These are phyloP conservation scores for Entonaema liquescens DNA, from an alignment of 495 filamentous ascomycete species.

Conservation along the genomic window DNA sequence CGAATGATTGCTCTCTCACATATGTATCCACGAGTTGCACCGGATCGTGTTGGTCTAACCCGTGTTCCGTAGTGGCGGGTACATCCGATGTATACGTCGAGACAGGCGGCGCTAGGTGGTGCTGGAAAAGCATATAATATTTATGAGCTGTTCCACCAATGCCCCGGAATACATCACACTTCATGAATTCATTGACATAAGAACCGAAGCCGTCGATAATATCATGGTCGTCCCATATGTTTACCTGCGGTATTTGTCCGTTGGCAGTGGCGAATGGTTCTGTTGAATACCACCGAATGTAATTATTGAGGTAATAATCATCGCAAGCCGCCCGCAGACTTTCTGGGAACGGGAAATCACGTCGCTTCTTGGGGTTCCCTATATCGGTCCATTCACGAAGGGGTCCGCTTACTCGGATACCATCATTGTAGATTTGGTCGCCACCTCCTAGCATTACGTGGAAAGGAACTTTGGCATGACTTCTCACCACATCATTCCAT, in stretches of 20 bases:
- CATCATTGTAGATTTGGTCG: slow-evolving; percentile 95
- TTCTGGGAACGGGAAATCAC: slow-evolving; percentile 78
- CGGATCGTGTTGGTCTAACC: slow-evolving; percentile 63
- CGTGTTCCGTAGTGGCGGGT: slow-evolving; percentile 42
- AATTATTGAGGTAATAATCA: slow-evolving; percentile 89
- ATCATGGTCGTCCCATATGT: slow-evolving; percentile 95
- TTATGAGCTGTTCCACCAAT: slow-evolving; percentile 88
- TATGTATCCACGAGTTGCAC: slow-evolving; percentile 73
- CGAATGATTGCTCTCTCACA: slow-evolving; percentile 66
- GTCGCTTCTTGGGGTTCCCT: slow-evolving; percentile 80
- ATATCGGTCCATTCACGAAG: slow-evolving; percentile 83
- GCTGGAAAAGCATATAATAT: slow-evolving; percentile 95
- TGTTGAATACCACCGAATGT: slow-evolving; percentile 83
- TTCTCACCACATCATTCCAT: slow-evolving; percentile 89
- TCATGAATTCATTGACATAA: slow-evolving; percentile 94
- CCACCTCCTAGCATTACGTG: slow-evolving; percentile 97
- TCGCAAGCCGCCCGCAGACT: slow-evolving; percentile 79
- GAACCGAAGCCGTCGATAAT: slow-evolving; percentile 95
- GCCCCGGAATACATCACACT: slow-evolving; percentile 86
- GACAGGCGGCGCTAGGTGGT: slow-evolving; percentile 82
- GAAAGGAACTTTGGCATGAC: slow-evolving; percentile 75
- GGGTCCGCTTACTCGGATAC: slow-evolving; percentile 82
- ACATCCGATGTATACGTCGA: slow-evolving; percentile 79
- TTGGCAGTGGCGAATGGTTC: slow-evolving; percentile 87
- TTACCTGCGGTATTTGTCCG: slow-evolving; percentile 87